phyloP scores from a whole-genome alignment of 257 asterid genomes.

The Asclepias syriaca region DNA sequence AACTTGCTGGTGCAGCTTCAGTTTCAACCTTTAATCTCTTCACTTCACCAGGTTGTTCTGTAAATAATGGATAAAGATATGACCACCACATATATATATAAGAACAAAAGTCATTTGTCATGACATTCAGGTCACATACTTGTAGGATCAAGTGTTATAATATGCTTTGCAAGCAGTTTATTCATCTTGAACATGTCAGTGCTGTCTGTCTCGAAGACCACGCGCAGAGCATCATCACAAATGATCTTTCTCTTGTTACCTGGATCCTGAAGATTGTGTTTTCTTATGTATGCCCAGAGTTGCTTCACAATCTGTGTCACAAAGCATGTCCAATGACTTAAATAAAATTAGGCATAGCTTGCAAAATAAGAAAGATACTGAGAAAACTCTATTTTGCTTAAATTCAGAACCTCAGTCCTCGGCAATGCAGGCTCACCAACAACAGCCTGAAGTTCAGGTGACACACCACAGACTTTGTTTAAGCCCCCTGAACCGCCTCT shows the following conservation, averaged over 20 bases:
- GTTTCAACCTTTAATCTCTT: slow-evolving; percentile 47
- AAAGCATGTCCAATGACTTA: neutral
- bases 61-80: slow-evolving; percentile 2
- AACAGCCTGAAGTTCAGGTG: slow-evolving; percentile 69
- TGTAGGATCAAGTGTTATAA: slow-evolving; percentile 53
- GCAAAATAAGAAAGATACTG: neutral
- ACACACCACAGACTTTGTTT: slow-evolving; percentile 70
- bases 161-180: slow-evolving; percentile 80
- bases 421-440: slow-evolving; percentile 73
- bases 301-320: slow-evolving; percentile 61
- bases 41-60: slow-evolving; percentile 50
- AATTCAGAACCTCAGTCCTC: slow-evolving; percentile 61
- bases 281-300: slow-evolving; percentile 31
- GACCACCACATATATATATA: neutral
- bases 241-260: slow-evolving; percentile 26
- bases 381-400: neutral
- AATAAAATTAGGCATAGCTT: neutral
- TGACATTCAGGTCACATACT: slow-evolving; percentile 33
- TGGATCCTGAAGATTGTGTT: slow-evolving; percentile 31
- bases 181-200: slow-evolving; percentile 67
- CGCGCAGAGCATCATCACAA: slow-evolving; percentile 26
- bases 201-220: slow-evolving; percentile 30
- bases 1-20: slow-evolving; percentile 23
- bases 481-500: slow-evolving; percentile 79
- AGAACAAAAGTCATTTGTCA: neutral